These are phyloP conservation scores for Termitomyces heimii DNA, from an alignment of 768 basidiomycete genomes.

Conservation along the genomic window DNA sequence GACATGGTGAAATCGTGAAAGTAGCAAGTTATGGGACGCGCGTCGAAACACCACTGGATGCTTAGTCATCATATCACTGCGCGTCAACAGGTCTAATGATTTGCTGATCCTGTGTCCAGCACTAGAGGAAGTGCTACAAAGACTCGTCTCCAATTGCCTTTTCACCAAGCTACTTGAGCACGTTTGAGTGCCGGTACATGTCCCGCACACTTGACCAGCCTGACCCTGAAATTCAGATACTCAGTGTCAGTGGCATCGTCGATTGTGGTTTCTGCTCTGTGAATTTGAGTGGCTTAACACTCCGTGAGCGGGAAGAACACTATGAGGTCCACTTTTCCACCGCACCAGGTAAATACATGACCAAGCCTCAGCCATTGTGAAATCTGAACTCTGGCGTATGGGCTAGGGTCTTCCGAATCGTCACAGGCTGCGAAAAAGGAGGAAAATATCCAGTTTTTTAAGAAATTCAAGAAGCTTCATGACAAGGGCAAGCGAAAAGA, in stretches of 20 bases:
- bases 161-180: neutral
- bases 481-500: constrained; percentile 8
- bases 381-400: neutral
- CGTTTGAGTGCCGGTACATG: neutral
- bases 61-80: constrained; percentile 7
- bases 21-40: constrained; percentile 32
- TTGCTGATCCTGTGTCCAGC: neutral
- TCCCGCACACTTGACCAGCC: neutral
- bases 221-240: constrained; percentile 6
- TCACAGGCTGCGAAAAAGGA: neutral
- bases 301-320: constrained; percentile 41
- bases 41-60: constrained; percentile 24
- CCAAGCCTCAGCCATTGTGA: neutral
- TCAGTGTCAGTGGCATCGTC: constrained; percentile 7
- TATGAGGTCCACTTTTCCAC: constrained; percentile 44
- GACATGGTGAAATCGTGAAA: constrained; percentile 51
- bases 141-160: neutral
- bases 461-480: neutral
- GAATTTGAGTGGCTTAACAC: constrained; percentile 32
- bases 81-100: neutral
- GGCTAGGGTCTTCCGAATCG: neutral
- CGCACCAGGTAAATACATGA: neutral
- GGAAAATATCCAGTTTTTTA: neutral
- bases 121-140: neutral
- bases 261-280: constrained; percentile 47